These are phyloP conservation scores for Apophysomyces elegans DNA, from an alignment of 371 early-diverging fungal species.

Conservation along the genomic window DNA sequence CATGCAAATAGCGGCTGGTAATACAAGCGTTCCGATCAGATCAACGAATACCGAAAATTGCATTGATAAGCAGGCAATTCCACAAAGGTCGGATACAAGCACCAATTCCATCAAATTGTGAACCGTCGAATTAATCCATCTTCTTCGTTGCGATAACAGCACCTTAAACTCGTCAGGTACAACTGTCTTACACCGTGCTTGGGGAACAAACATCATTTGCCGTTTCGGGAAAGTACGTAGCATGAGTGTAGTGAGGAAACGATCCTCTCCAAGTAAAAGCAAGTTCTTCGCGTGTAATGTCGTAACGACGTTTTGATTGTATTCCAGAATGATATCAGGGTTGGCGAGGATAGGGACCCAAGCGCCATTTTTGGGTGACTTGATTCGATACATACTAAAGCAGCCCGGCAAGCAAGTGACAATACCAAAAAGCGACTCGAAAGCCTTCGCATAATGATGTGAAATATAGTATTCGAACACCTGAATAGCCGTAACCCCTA, in stretches of 20 bases:
- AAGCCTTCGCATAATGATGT: slow-evolving; percentile 94
- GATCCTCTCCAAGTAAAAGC: slow-evolving; percentile 94
- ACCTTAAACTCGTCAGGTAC: slow-evolving; percentile 85
- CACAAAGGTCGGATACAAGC: slow-evolving; percentile 85
- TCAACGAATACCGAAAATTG: slow-evolving; percentile 86
- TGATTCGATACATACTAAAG: slow-evolving; percentile 90
- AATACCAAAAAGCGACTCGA: slow-evolving; percentile 96
- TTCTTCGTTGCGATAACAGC: slow-evolving; percentile 83
- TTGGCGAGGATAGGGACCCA: slow-evolving; percentile 88
- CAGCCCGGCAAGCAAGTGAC: slow-evolving; percentile 99
- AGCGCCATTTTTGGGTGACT: slow-evolving; percentile 75
- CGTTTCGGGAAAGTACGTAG: slow-evolving; percentile 92
- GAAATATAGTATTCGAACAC: slow-evolving; percentile 97
- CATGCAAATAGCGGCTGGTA: slow-evolving; percentile 83
- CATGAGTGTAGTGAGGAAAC: slow-evolving; percentile 95
- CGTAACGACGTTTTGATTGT: slow-evolving; percentile 89
- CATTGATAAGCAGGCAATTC: slow-evolving; percentile 88
- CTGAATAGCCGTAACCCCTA: slow-evolving; percentile 57
- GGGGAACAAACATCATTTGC: slow-evolving; percentile 93
- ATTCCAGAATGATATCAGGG: slow-evolving; percentile 87
- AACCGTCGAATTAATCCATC: slow-evolving; percentile 94
- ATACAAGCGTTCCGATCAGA: slow-evolving; percentile 79
- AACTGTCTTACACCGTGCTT: slow-evolving; percentile 83
- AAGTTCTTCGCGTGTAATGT: slow-evolving; percentile 97
- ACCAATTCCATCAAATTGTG: slow-evolving; percentile 92